These are phyloP conservation scores for Pythium brachiatum DNA, from an alignment of 352 stramenopile genomes.

Conservation along the genomic window DNA sequence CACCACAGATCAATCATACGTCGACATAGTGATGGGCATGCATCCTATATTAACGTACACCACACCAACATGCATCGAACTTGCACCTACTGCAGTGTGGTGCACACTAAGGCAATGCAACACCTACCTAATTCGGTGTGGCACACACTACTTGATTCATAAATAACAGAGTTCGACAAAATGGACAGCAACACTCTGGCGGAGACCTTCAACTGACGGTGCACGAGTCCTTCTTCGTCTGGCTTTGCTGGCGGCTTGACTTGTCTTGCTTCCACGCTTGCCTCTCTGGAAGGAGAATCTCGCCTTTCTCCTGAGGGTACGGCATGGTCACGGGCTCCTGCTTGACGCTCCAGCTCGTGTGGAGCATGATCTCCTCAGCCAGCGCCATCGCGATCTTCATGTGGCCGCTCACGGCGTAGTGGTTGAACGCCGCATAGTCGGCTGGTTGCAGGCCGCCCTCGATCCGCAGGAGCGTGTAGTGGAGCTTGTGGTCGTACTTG, in stretches of 20 bases:
- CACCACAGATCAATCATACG: neutral
- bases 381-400: slow-evolving; percentile 78
- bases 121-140: slow-evolving; percentile 5
- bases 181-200: no score
- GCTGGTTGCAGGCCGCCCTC: slow-evolving; percentile 55
- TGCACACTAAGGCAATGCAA: neutral
- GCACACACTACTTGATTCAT: no score
- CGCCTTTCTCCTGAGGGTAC: slow-evolving; percentile 74
- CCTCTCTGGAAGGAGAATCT: slow-evolving; percentile 72
- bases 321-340: slow-evolving; percentile 58
- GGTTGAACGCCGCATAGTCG: slow-evolving; percentile 79
- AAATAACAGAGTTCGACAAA: no score
- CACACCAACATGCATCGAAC: neutral
- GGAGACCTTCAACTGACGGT: slow-evolving; percentile 24
- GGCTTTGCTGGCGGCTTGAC: no score
- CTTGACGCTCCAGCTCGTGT: slow-evolving; percentile 61
- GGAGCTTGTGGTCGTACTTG: slow-evolving; percentile 77
- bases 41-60: slow-evolving; percentile 4
- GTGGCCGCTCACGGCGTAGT: slow-evolving; percentile 82
- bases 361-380: slow-evolving; percentile 66
- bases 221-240: slow-evolving; percentile 24
- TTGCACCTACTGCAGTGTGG: neutral
- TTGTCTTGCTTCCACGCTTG: no score
- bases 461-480: slow-evolving; percentile 83
- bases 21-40: neutral